These are phyloP conservation scores for Glycyrrhiza uralensis DNA, from an alignment of 306 rosid species.

Conservation along the genomic window DNA sequence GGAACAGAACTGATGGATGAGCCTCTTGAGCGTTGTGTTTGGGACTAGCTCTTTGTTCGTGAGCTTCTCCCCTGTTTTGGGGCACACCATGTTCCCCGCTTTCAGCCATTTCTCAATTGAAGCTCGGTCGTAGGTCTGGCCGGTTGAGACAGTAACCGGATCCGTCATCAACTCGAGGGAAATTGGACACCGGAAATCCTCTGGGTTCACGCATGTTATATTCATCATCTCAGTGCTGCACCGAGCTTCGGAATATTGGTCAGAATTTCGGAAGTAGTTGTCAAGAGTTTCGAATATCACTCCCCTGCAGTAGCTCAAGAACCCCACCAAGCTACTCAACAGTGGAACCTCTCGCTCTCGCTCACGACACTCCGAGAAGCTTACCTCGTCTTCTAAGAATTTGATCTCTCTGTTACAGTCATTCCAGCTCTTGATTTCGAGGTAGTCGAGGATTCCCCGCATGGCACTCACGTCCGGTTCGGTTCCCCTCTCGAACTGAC, in stretches of 20 bases:
- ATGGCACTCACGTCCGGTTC: conserved; percentile 45
- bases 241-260: conserved; percentile 25
- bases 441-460: conserved; percentile 37
- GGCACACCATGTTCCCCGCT: conserved; percentile 66
- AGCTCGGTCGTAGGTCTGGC: conserved; percentile 82
- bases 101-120: conserved; percentile 78
- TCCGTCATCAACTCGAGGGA: conserved; percentile 77
- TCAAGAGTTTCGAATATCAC: conserved; percentile 56
- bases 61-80: conserved; percentile 81
- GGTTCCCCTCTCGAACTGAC: conserved; percentile 47
- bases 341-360: conserved; percentile 41
- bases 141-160: conserved; percentile 85
- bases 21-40: conserved; percentile 46
- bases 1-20: conserved; percentile 53
- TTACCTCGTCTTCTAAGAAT: conserved; percentile 61
- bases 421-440: conserved; percentile 53
- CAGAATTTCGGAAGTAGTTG: neutral
- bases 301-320: conserved; percentile 59
- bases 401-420: conserved; percentile 55
- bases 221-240: conserved; percentile 30
- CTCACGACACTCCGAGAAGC: conserved; percentile 17
- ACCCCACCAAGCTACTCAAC: conserved; percentile 56
- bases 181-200: conserved; percentile 83
- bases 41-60: conserved; percentile 54
- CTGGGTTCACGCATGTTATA: conserved; percentile 40